Evolutionary conservation across 768 basidiomycete genomes (phyloP).

Genomic region (Mycena metata): DNA sequence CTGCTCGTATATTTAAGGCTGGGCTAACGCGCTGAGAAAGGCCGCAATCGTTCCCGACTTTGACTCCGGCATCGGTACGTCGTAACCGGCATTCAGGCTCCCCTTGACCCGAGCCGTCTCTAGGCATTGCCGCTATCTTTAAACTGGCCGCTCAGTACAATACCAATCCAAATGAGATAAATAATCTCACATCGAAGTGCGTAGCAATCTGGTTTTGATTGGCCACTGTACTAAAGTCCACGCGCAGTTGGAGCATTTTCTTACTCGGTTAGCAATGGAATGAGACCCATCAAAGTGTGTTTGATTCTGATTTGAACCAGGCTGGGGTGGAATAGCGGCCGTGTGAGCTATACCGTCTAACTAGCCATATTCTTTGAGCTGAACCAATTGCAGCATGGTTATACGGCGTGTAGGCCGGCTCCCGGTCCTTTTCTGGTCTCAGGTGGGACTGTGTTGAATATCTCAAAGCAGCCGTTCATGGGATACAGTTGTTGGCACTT

Average conservation of each 20-base stretch:
- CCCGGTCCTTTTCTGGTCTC: slow-evolving; percentile 80
- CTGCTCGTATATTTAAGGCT: background rate
- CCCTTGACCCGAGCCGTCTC: background rate
- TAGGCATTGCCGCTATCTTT: slow-evolving; percentile 70
- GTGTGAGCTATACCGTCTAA: slow-evolving; percentile 14
- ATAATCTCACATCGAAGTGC: slow-evolving; percentile 67
- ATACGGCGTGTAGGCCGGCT: slow-evolving; percentile 75
- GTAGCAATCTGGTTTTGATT: slow-evolving; percentile 8
- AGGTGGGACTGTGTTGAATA: slow-evolving; percentile 51
- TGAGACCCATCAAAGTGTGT: background rate
- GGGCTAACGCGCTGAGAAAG: background rate
- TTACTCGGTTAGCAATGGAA: slow-evolving; percentile 59
- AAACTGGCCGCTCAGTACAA: slow-evolving; percentile 65
- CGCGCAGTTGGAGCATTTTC: slow-evolving; percentile 73
- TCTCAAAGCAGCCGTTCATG: background rate
- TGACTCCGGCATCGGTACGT: slow-evolving; percentile 64
- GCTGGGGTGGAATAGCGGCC: slow-evolving; percentile 25
- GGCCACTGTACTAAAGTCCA: slow-evolving; percentile 5
- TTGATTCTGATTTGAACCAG: slow-evolving; percentile 19
- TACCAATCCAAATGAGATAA: slow-evolving; percentile 65
- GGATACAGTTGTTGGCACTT: slow-evolving; percentile 63
- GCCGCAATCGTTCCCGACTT: slow-evolving; percentile 75
- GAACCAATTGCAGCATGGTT: slow-evolving; percentile 73
- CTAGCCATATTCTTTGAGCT: slow-evolving; percentile 48
- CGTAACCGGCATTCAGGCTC: background rate